These are phyloP conservation scores for Brassica hybrid DNA, from an alignment of 441 rosid species.

Conservation along the genomic window DNA sequence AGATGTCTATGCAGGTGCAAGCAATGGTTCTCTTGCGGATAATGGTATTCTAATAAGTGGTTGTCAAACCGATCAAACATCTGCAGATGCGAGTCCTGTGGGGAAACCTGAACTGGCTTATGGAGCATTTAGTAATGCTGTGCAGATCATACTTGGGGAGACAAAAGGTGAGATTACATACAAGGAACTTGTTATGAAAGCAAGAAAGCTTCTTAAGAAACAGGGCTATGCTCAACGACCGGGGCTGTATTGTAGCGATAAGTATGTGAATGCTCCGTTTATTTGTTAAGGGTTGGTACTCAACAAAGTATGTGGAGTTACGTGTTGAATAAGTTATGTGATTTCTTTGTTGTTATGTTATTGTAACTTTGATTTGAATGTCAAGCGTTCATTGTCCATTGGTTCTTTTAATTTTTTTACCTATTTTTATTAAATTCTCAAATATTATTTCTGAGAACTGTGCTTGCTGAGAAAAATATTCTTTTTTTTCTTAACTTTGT, in stretches of 20 bases:
- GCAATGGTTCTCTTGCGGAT: constrained; percentile 58
- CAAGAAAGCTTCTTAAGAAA: constrained; percentile 64
- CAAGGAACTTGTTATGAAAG: constrained; percentile 61
- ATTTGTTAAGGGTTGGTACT: constrained; percentile 30
- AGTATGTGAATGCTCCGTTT: constrained; percentile 56
- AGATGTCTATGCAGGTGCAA: constrained; percentile 77
- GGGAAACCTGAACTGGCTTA: constrained; percentile 68
- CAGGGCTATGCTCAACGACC: constrained; percentile 88
- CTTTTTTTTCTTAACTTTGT: too few species aligned
- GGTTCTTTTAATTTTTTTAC: too few species aligned
- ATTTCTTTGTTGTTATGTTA: constrained; percentile 16
- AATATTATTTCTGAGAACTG: background rate
- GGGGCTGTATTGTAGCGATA: constrained; percentile 73
- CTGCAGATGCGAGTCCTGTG: constrained; percentile 83
- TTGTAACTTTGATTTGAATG: constrained; percentile 18
- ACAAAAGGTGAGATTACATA: constrained; percentile 60
- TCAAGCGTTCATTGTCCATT: background rate
- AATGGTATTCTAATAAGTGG: constrained; percentile 84
- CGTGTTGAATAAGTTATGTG: constrained; percentile 21
- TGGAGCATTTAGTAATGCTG: constrained; percentile 86
- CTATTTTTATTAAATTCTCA: background rate
- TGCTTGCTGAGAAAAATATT: too few species aligned
- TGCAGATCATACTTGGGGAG: constrained; percentile 68
- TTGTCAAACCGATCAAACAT: constrained; percentile 88
- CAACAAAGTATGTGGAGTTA: background rate